phyloP scores from a whole-genome alignment of 1,139 yeast genomes.

The Hanseniaspora gamundiae region DNA sequence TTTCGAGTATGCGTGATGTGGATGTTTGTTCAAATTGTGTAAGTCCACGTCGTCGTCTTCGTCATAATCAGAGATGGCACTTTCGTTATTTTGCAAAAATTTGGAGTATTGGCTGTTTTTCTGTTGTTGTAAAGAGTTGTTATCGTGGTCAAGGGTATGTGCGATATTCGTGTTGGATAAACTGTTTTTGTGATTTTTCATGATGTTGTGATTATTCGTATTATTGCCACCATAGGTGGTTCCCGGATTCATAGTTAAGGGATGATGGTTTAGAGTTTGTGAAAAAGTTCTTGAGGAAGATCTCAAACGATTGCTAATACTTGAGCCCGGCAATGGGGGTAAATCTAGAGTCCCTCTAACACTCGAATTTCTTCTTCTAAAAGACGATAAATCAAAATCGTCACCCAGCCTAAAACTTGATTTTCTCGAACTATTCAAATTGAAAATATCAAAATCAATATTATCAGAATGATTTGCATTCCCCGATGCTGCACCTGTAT shows the following conservation, averaged over 20 bases:
- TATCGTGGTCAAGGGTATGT: background rate
- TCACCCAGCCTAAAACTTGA: conserved; percentile 3
- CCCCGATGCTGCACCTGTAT: conserved; percentile 4
- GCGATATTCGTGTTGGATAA: background rate
- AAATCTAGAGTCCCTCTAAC: conserved; percentile 8
- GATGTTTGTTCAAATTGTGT: background rate
- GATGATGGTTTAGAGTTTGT: conserved; percentile 5
- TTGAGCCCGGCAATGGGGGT: background rate
- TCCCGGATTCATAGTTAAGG: background rate
- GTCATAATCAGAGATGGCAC: conserved; percentile 7
- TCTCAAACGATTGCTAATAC: conserved; percentile 2
- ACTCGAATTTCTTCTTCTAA: conserved; percentile 13
- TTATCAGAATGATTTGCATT: conserved; percentile 4
- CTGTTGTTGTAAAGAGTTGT: conserved; percentile 2
- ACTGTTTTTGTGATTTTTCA: background rate
- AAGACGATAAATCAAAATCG: conserved; percentile 10
- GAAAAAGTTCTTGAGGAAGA: conserved; percentile 7
- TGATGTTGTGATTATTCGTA: conserved; percentile 1
- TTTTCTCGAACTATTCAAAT: background rate
- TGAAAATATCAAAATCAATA: conserved; percentile 4
- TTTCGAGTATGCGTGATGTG: background rate
- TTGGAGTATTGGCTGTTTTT: conserved; percentile 5
- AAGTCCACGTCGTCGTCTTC: conserved; percentile 5
- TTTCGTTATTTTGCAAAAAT: conserved; percentile 6
- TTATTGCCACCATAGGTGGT: background rate